These are phyloP conservation scores for Hirsutella thompsonii DNA, from an alignment of 2,329 filamentous ascomycete species.

Conservation along the genomic window DNA sequence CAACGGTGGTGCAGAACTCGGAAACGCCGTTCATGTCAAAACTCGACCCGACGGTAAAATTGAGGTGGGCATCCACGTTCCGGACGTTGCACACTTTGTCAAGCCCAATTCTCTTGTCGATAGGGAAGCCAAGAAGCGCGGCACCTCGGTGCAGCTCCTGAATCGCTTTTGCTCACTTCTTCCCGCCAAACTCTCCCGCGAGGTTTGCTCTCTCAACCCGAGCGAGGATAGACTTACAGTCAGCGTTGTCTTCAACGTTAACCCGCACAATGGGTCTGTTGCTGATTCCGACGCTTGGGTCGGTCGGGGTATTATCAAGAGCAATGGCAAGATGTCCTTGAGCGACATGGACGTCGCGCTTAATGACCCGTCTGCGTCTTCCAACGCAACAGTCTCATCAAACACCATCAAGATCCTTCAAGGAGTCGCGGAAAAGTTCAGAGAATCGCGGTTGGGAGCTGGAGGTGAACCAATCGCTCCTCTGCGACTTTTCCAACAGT, in stretches of 20 bases:
- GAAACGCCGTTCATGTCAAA: constrained; percentile 89
- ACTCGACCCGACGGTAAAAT: constrained; percentile 70
- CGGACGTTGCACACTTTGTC: constrained; percentile 92
- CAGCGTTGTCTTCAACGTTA: constrained; percentile 86
- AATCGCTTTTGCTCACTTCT: constrained; percentile 82
- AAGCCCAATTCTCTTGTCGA: constrained; percentile 93
- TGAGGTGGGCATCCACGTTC: constrained; percentile 89
- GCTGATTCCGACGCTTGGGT: constrained; percentile 85
- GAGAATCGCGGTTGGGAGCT: constrained; percentile 72
- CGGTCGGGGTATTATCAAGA: constrained; percentile 88
- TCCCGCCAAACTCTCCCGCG: constrained; percentile 70
- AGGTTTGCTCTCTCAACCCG: constrained; percentile 77
- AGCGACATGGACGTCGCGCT: constrained; percentile 77
- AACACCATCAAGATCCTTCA: constrained; percentile 74
- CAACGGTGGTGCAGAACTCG: constrained; percentile 75
- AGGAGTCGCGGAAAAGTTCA: constrained; percentile 78
- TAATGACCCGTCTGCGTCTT: constrained; percentile 45
- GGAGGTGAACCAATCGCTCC: constrained; percentile 70
- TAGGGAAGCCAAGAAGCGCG: constrained; percentile 94
- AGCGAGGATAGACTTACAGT: constrained; percentile 84
- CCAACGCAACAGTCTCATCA: constrained; percentile 51
- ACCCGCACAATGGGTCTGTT: constrained; percentile 64
- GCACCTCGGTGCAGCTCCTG: constrained; percentile 88
- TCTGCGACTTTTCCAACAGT: constrained; percentile 78
- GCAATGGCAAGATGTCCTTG: constrained; percentile 71